phyloP scores from a whole-genome alignment of 176 grass and related monocot genomes.

The Zea mays region DNA sequence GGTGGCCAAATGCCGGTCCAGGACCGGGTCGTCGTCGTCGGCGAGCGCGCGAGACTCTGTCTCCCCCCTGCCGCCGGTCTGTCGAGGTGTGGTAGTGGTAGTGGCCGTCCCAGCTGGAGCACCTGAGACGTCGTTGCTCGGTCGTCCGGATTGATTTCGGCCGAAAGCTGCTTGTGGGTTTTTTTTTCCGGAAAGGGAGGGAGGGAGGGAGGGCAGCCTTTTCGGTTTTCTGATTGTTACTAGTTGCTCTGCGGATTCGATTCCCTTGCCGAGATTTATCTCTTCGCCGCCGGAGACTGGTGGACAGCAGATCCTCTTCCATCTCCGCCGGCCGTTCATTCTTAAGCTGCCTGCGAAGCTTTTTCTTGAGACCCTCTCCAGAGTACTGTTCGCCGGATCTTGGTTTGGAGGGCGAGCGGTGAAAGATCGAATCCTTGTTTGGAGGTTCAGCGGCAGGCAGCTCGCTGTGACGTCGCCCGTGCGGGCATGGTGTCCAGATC shows the following conservation, averaged over 20 bases:
- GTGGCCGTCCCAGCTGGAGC: slow-evolving; percentile 32
- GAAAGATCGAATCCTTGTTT: slow-evolving; percentile 15
- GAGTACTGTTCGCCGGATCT: not conserved
- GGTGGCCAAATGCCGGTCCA: slow-evolving; percentile 19
- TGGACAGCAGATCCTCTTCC: slow-evolving; percentile 40
- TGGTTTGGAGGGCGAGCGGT: not conserved
- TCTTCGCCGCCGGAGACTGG: slow-evolving; percentile 10
- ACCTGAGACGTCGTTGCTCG: slow-evolving; percentile 29
- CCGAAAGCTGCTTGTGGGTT: slow-evolving; percentile 30
- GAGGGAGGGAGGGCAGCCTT: too few species aligned
- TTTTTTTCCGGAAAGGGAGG: slow-evolving; percentile 31
- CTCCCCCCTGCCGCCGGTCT: slow-evolving; percentile 1
- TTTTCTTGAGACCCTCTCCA: too few species aligned
- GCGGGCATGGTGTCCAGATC: slow-evolving; percentile 84
- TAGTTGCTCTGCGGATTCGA: slow-evolving; percentile 40
- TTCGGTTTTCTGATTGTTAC: not conserved
- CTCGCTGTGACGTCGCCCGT: not conserved
- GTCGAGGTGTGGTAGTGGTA: not conserved
- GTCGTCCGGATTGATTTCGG: slow-evolving; percentile 25
- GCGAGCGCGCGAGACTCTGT: slow-evolving; percentile 14
- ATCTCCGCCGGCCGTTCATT: slow-evolving; percentile 39
- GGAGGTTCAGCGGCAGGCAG: not conserved
- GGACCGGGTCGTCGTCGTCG: slow-evolving; percentile 20
- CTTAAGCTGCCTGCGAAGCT: not conserved
- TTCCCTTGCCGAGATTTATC: slow-evolving; percentile 46